A percentile compares a stretch with the other conserved stretches of the same genome.
phyloP scores from a whole-genome alignment of 371 early-diverging fungal species.

The Mucor piriformis region DNA sequence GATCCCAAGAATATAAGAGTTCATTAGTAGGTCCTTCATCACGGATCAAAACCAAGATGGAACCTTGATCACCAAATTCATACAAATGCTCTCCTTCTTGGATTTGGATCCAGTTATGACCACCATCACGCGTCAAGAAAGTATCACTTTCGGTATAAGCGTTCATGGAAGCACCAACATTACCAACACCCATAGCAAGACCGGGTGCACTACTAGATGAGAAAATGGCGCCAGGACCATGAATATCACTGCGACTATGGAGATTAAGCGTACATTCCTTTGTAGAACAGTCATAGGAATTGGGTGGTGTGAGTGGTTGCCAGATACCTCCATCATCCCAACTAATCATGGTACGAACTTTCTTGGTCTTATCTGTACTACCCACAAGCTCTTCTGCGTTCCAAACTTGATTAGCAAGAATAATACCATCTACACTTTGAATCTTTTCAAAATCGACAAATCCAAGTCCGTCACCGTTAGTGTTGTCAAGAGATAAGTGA shows the following conservation, averaged over 20 bases:
- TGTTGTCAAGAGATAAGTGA: slow-evolving; percentile 71
- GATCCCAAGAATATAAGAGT: slow-evolving; percentile 67
- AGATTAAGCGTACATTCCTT: slow-evolving; percentile 74
- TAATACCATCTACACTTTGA: slow-evolving; percentile 80
- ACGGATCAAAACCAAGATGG: slow-evolving; percentile 66
- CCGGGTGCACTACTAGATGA: slow-evolving; percentile 83
- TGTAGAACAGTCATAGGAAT: slow-evolving; percentile 50
- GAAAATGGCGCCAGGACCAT: slow-evolving; percentile 68
- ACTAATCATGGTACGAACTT: slow-evolving; percentile 74
- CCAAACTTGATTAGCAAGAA: slow-evolving; percentile 85
- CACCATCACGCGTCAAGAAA: slow-evolving; percentile 84
- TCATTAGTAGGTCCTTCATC: slow-evolving; percentile 77
- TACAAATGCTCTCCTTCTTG: slow-evolving; percentile 61
- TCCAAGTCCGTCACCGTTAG: slow-evolving; percentile 75
- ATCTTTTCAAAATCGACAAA: slow-evolving; percentile 92
- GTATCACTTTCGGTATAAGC: slow-evolving; percentile 71
- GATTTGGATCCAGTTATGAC: slow-evolving; percentile 72
- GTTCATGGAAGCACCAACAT: slow-evolving; percentile 71
- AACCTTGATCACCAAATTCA: slow-evolving; percentile 87
- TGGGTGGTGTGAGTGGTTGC: slow-evolving; percentile 69
- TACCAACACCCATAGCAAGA: slow-evolving; percentile 88
- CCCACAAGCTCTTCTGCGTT: slow-evolving; percentile 69
- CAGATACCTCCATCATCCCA: slow-evolving; percentile 88
- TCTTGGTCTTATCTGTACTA: slow-evolving; percentile 56
- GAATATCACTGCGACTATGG: slow-evolving; percentile 72